These are phyloP conservation scores for Medicago ruthenica DNA, from an alignment of 306 rosid genomes.

Conservation along the genomic window DNA sequence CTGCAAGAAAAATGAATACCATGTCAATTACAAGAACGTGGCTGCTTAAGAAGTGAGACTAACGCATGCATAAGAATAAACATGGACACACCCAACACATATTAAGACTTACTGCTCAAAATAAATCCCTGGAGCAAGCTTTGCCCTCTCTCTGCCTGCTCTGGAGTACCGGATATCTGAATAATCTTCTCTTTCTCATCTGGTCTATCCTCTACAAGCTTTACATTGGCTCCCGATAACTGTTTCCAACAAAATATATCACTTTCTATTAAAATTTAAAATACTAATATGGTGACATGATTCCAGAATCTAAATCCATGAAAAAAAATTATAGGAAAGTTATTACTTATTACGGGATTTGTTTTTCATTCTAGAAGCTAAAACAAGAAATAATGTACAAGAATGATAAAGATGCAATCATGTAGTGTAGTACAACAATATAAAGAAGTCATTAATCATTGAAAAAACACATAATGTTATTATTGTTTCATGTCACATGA, in stretches of 20 bases:
- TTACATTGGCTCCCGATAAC: conserved; percentile 97
- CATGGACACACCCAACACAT: conserved; percentile 14
- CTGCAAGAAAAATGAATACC: conserved; percentile 52
- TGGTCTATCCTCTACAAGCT: conserved; percentile 84
- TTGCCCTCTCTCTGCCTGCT: conserved; percentile 98
- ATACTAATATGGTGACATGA: background rate
- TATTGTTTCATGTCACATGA: conserved; percentile 9
- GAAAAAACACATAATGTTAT: background rate
- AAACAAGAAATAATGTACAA: background rate
- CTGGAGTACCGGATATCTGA: conserved; percentile 93
- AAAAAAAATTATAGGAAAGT: conserved; percentile 6
- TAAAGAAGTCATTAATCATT: conserved; percentile 8
- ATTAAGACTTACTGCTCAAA: conserved; percentile 77
- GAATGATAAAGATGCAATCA: conserved; percentile 9
- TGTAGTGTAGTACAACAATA: background rate
- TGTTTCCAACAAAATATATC: conserved; percentile 47
- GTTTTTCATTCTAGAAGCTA: conserved; percentile 20
- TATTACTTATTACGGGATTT: background rate
- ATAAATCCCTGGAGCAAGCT: conserved; percentile 98
- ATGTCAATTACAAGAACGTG: conserved; percentile 32
- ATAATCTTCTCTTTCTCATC: conserved; percentile 77
- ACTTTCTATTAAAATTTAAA: conserved; percentile 12
- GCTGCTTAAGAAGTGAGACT: conserved; percentile 9
- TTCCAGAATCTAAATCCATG: conserved; percentile 21
- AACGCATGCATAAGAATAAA: conserved; percentile 1